phyloP scores from a whole-genome alignment of 2,329 filamentous ascomycete genomes.

The Tolypocladium ovalisporum region DNA sequence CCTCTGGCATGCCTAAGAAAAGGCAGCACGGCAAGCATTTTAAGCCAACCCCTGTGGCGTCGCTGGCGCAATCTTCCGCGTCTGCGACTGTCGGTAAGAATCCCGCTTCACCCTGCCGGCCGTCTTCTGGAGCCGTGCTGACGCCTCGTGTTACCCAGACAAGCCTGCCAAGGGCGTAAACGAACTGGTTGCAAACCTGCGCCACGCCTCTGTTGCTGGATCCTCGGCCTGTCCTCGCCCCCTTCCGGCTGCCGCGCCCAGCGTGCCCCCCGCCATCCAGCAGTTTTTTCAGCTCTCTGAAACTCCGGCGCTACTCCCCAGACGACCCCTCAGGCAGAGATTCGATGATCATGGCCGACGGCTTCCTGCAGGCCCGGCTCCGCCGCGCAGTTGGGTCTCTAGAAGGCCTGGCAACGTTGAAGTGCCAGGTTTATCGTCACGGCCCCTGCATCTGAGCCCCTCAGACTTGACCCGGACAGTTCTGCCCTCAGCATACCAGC shows the following conservation, averaged over 20 bases:
- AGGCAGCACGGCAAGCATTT: conserved; percentile 43
- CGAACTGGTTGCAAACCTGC: conserved; percentile 46
- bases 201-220: conserved; percentile 28
- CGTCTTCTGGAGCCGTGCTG: not conserved
- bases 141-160: conserved; percentile 9
- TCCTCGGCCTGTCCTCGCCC: conserved; percentile 13
- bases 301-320: conserved; percentile 38
- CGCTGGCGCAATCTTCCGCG: conserved; percentile 22
- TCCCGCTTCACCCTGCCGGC: not conserved
- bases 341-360: conserved; percentile 37
- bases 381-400: conserved; percentile 44
- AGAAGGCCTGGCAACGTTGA: conserved; percentile 12
- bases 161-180: conserved; percentile 38
- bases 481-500: conserved; percentile 35
- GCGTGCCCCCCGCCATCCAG: conserved; percentile 47
- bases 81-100: conserved; percentile 17
- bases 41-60: conserved; percentile 46
- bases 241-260: conserved; percentile 29
- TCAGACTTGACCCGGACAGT: conserved; percentile 11
- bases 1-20: conserved; percentile 51
- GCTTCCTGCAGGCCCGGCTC: conserved; percentile 45
- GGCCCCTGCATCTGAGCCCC: conserved; percentile 10
- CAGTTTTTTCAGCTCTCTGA: conserved; percentile 49
- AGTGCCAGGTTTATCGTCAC: conserved; percentile 3
- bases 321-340: conserved; percentile 28